phyloP scores from a whole-genome alignment of 2,329 filamentous ascomycete genomes.

The Ophiostoma ips region DNA sequence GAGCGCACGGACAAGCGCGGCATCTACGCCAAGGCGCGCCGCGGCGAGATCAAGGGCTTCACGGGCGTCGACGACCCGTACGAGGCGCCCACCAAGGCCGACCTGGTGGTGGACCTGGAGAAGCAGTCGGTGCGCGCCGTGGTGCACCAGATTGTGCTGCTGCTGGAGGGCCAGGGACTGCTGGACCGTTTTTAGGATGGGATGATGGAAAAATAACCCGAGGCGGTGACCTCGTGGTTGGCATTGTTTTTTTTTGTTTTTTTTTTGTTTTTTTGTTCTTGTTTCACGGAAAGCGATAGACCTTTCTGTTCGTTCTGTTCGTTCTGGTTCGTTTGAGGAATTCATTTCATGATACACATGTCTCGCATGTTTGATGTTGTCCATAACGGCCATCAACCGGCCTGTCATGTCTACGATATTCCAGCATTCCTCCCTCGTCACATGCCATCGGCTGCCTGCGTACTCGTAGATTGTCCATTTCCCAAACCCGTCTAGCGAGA shows the following conservation, averaged over 20 bases:
- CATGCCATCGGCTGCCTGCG: no score
- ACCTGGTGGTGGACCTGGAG: slow-evolving; percentile 72
- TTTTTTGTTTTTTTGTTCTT: not conserved
- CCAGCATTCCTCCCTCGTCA: no score
- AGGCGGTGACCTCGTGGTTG: not conserved
- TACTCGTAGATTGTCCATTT: no score
- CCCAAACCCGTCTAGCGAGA: no score
- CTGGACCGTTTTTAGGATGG: slow-evolving; percentile 49
- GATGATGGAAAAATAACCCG: slow-evolving; percentile 20
- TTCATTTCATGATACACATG: no score
- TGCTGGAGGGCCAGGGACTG: slow-evolving; percentile 80
- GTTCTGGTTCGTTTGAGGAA: no score
- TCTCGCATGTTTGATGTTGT: no score
- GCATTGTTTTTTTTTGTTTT: not conserved
- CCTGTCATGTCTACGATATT: no score
- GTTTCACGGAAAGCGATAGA: no score
- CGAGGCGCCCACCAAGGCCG: slow-evolving; percentile 66
- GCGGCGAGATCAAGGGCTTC: slow-evolving; percentile 92
- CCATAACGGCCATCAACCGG: no score
- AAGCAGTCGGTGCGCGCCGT: slow-evolving; percentile 83
- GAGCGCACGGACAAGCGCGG: slow-evolving; percentile 93
- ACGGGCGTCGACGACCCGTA: slow-evolving; percentile 97
- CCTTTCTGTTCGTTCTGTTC: no score
- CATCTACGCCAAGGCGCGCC: slow-evolving; percentile 71
- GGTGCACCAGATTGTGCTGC: slow-evolving; percentile 89